phyloP scores from a whole-genome alignment of 176 grass and related monocot species.

The Thalia dealbata region DNA sequence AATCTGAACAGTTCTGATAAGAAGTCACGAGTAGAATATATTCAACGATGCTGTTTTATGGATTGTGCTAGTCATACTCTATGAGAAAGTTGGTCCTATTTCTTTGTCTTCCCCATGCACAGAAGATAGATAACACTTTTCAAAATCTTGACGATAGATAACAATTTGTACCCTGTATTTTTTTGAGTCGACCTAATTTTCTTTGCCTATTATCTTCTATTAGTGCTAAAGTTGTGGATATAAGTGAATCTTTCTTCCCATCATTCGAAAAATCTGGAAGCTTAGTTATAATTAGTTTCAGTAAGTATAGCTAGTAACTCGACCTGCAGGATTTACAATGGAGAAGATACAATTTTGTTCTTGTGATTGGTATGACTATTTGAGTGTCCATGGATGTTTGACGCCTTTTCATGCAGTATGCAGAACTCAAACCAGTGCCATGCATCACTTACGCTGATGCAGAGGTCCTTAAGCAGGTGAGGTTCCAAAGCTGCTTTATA shows the following conservation, averaged over 20 bases:
- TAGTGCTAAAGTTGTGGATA: background rate
- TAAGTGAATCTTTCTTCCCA: background rate
- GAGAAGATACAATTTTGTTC: background rate
- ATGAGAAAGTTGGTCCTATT: background rate
- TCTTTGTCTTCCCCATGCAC: background rate
- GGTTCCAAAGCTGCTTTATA: constrained; percentile 80
- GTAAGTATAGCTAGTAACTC: background rate
- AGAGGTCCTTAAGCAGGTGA: constrained; percentile 53
- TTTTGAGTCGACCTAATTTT: background rate
- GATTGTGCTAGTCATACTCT: background rate
- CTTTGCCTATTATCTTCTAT: background rate
- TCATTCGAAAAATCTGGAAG: background rate
- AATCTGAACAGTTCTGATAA: background rate
- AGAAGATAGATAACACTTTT: background rate
- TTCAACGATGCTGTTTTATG: background rate
- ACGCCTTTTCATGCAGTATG: constrained; percentile 58
- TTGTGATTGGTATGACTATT: background rate
- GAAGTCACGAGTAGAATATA: background rate
- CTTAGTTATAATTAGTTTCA: background rate
- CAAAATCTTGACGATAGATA: background rate
- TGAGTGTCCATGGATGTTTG: background rate
- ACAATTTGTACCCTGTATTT: background rate
- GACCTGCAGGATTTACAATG: background rate
- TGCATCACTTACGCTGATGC: constrained; percentile 84
- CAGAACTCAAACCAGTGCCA: constrained; percentile 87